Conservation (phyloP, 345 rosid genomes). For the Cardamine chenopodiifolia region DNA sequence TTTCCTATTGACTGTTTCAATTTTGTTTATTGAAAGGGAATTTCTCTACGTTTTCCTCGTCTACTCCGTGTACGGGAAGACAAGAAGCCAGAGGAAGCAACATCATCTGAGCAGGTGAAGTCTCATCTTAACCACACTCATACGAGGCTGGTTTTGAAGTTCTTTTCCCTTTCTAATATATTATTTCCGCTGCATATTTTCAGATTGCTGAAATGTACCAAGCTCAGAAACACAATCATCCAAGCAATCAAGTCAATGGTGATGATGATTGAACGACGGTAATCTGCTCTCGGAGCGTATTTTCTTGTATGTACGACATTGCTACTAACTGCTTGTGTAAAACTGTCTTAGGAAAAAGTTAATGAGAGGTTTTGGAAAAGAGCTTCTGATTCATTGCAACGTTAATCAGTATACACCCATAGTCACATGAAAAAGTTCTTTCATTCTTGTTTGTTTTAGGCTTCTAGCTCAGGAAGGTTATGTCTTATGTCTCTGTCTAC, state of each 20-base stretch:
- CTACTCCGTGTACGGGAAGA: constrained; percentile 81
- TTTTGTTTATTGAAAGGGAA: constrained; percentile 52
- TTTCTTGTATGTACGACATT: background rate
- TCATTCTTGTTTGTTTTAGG: too few relatives aligned
- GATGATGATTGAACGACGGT: constrained; percentile 62
- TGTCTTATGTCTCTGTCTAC: background rate
- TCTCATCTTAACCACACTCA: constrained; percentile 2
- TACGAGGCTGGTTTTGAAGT: background rate
- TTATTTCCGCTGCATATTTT: constrained; percentile 23
- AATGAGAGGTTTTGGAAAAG: background rate
- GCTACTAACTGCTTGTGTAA: constrained; percentile 1
- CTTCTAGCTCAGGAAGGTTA: background rate
- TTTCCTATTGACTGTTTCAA: background rate
- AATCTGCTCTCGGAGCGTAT: constrained; percentile 1
- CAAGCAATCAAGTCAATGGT: constrained; percentile 57
- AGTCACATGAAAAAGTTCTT: background rate
- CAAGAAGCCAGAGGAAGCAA: constrained; percentile 78
- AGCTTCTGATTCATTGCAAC: background rate
- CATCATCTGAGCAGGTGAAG: constrained; percentile 84
- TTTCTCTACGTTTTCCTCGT: constrained; percentile 90
- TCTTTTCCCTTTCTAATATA: background rate
- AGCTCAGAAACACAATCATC: constrained; percentile 76
- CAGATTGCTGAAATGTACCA: constrained; percentile 90
- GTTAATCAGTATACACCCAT: background rate
- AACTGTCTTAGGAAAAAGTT: background rate